phyloP scores from a whole-genome alignment of 768 basidiomycete species.

The Psilocybe subaeruginosa region DNA sequence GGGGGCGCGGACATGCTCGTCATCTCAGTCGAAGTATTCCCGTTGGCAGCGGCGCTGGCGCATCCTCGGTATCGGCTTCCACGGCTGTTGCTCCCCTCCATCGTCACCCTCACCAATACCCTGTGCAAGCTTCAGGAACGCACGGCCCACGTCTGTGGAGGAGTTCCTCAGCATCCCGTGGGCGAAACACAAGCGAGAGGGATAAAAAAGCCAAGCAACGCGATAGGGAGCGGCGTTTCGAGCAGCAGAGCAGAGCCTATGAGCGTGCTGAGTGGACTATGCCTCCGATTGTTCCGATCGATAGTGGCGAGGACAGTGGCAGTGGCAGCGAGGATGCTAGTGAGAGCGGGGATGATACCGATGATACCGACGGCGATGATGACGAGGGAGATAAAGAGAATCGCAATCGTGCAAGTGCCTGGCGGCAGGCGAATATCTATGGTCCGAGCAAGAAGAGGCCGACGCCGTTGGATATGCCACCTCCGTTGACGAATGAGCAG shows the following conservation, averaged over 20 bases:
- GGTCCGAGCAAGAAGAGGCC: not conserved
- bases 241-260: conserved; percentile 17
- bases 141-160: not conserved
- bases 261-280: conserved; percentile 1
- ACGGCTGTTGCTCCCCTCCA: not conserved
- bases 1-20: not conserved
- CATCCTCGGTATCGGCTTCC: not conserved
- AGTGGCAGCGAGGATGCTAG: conserved; percentile 2
- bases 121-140: not conserved
- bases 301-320: not conserved
- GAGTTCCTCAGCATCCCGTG: not conserved
- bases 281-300: not conserved
- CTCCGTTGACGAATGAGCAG: not conserved
- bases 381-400: conserved; percentile 8
- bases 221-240: not conserved
- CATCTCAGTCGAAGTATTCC: not conserved
- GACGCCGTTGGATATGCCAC: not conserved
- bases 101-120: not conserved
- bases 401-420: not conserved
- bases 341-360: not conserved
- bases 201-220: not conserved
- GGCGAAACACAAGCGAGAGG: not conserved
- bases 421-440: not conserved
- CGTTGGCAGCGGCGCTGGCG: not conserved
- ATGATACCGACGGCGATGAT: not conserved